A percentile compares a stretch with the other conserved stretches of the same genome.
Conservation (phyloP, 306 rosid genomes). For the Lablab purpureus region DNA sequence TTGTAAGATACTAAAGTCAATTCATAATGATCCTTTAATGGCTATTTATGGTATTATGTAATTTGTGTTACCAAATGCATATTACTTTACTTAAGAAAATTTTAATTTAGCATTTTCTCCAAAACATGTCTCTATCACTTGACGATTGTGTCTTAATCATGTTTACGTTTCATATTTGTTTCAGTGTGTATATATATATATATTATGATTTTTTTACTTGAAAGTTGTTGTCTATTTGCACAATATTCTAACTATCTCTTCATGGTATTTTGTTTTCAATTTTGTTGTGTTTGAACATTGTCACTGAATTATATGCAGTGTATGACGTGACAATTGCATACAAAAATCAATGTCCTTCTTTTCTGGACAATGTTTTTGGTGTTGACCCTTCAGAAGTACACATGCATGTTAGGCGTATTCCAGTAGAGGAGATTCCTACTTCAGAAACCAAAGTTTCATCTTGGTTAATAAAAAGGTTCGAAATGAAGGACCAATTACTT, state of each 20-base stretch:
- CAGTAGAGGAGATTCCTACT: constrained; percentile 64
- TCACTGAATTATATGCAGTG: constrained; percentile 61
- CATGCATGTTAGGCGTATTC: constrained; percentile 75
- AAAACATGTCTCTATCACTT: not conserved
- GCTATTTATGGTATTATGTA: constrained; percentile 2
- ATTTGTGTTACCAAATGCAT: not conserved
- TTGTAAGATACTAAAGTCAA: not conserved
- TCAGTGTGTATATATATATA: not conserved
- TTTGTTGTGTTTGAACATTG: constrained; percentile 28
- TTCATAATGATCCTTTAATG: not conserved
- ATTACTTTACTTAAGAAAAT: constrained; percentile 21
- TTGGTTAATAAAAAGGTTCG: constrained; percentile 77
- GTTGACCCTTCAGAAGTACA: constrained; percentile 96
- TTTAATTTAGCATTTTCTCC: not conserved
- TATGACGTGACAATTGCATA: constrained; percentile 82
- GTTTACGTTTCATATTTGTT: not conserved
- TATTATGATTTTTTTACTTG: constrained; percentile 22
- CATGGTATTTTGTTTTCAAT: not conserved
- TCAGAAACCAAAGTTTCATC: constrained; percentile 64
- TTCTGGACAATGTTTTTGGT: constrained; percentile 91
- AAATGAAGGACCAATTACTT: constrained; percentile 61
- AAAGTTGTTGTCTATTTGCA: not conserved
- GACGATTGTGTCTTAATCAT: not conserved
- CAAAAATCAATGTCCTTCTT: constrained; percentile 83
- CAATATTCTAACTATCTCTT: not conserved